Conservation (phyloP, 2,329 filamentous ascomycete species). For the Aspergillus clavatus region DNA sequence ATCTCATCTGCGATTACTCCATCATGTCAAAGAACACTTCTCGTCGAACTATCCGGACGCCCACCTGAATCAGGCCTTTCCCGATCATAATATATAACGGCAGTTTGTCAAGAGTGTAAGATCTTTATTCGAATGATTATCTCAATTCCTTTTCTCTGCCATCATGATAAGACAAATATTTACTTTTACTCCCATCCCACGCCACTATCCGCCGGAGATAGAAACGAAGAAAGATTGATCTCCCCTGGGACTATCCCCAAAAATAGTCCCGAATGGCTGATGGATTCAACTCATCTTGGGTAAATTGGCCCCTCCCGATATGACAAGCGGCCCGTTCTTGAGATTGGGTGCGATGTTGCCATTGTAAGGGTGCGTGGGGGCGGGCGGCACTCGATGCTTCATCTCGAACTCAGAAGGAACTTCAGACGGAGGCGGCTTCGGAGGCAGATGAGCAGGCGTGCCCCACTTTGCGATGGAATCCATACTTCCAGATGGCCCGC, state of each 20-base stretch:
- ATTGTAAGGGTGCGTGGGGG: constrained; percentile 19
- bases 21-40: no score
- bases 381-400: constrained; percentile 28
- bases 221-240: no score
- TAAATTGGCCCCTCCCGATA: constrained; percentile 31
- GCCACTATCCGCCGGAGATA: constrained; percentile 8
- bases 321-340: constrained; percentile 36
- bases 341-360: constrained; percentile 18
- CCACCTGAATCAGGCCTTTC: no score
- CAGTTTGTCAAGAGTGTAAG: no score
- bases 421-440: constrained; percentile 48
- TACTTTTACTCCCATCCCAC: not conserved
- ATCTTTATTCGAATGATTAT: not conserved
- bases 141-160: not conserved
- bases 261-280: not conserved
- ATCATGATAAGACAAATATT: not conserved
- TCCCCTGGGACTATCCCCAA: constrained; percentile 2
- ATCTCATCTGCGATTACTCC: no score
- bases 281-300: constrained; percentile 24
- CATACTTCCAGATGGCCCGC: constrained; percentile 21
- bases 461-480: constrained; percentile 48
- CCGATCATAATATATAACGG: no score
- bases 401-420: constrained; percentile 39
- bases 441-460: constrained; percentile 47
- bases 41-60: no score